phyloP scores from a whole-genome alignment of 1,284 basidiomycete species.

The Thelephora terrestris region DNA sequence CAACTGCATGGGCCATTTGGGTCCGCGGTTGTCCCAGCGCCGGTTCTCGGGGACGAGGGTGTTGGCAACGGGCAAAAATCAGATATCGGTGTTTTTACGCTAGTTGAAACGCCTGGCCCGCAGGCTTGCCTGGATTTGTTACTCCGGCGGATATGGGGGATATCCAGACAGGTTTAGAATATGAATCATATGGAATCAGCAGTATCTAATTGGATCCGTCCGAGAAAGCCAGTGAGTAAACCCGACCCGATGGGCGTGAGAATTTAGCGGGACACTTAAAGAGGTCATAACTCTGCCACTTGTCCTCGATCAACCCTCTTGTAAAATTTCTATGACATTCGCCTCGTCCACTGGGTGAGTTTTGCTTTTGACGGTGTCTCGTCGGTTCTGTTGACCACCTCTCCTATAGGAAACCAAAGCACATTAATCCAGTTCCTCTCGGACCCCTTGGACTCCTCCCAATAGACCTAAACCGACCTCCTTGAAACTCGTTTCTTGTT shows the following conservation, averaged over 20 bases:
- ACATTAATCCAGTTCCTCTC: constrained; percentile 49
- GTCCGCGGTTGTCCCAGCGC: constrained; percentile 41
- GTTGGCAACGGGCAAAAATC: constrained; percentile 14
- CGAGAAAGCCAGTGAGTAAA: too few species aligned
- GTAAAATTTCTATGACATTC: constrained; percentile 12
- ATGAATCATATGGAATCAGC: too few species aligned
- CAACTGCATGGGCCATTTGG: constrained; percentile 30
- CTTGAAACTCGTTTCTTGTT: constrained; percentile 37
- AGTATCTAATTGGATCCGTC: too few species aligned
- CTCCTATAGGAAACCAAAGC: constrained; percentile 29
- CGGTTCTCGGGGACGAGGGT: constrained; percentile 35
- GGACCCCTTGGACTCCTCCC: constrained; percentile 49
- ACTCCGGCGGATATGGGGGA: constrained; percentile 49
- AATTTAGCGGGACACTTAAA: too few species aligned
- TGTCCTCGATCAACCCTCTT: background rate
- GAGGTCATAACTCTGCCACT: too few species aligned
- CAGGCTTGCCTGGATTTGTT: constrained; percentile 36
- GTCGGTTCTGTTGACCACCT: constrained; percentile 8
- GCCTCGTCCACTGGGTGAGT: constrained; percentile 18
- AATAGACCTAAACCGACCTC: constrained; percentile 65
- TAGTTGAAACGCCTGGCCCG: constrained; percentile 49
- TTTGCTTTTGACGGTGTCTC: background rate
- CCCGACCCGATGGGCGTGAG: too few species aligned
- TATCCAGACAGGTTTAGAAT: constrained; percentile 5
- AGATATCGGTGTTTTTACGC: constrained; percentile 38